Conservation (phyloP, 352 stramenopile genomes). For the Pythium diclinum region DNA sequence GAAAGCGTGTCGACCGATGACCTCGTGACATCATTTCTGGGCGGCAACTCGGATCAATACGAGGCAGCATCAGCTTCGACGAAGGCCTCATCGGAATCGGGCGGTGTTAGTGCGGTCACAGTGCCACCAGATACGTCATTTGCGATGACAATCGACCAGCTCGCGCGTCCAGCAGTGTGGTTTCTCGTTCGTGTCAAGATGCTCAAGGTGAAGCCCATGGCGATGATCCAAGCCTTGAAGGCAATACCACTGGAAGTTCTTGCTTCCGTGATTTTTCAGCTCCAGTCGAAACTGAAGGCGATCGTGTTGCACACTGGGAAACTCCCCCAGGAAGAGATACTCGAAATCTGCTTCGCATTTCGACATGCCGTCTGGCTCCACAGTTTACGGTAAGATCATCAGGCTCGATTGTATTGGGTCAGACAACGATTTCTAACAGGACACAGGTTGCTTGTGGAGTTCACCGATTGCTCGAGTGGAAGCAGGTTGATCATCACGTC, state of each 20-base stretch:
- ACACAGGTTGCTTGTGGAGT: background rate
- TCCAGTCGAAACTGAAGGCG: slow-evolving; percentile 37
- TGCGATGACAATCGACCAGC: slow-evolving; percentile 12
- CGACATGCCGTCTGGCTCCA: slow-evolving; percentile 63
- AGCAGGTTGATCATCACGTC: background rate
- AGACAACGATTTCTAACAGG: background rate
- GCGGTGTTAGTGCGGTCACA: background rate
- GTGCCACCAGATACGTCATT: background rate
- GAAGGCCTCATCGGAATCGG: background rate
- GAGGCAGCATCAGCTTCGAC: background rate
- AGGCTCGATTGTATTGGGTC: background rate
- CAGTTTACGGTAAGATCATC: slow-evolving; percentile 42
- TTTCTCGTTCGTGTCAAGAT: slow-evolving; percentile 15
- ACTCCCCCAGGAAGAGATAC: slow-evolving; percentile 40
- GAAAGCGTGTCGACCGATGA: slow-evolving; percentile 19
- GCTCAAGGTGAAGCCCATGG: slow-evolving; percentile 9
- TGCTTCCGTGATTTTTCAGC: slow-evolving; percentile 44
- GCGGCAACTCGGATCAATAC: background rate
- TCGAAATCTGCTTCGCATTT: slow-evolving; percentile 53
- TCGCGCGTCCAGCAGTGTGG: slow-evolving; percentile 25
- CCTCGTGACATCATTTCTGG: slow-evolving; percentile 18
- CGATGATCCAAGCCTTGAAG: slow-evolving; percentile 4
- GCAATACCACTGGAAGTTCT: slow-evolving; percentile 41
- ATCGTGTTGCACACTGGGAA: slow-evolving; percentile 49
- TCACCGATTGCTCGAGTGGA: background rate